phyloP scores from a whole-genome alignment of 805 yeast species.

The Teunomyces cretensis region DNA sequence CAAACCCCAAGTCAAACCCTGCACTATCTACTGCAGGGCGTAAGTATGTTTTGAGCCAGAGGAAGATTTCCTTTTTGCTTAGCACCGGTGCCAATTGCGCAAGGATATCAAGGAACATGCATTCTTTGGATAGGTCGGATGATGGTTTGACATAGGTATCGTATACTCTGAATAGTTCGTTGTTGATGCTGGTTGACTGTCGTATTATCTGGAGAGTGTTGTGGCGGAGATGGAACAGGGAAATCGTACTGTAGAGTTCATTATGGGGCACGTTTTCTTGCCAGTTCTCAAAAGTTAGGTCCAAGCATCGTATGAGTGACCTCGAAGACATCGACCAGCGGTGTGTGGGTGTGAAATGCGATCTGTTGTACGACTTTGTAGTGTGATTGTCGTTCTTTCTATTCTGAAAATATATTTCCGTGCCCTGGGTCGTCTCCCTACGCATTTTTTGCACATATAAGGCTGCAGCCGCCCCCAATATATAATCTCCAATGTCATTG shows the following conservation, averaged over 20 bases:
- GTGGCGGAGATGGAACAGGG: slow-evolving; percentile 24
- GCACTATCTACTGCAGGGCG: slow-evolving; percentile 60
- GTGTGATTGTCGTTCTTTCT: too few relatives aligned
- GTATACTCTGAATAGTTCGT: slow-evolving; percentile 37
- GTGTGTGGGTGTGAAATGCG: neutral
- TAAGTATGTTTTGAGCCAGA: slow-evolving; percentile 52
- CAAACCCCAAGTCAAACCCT: slow-evolving; percentile 45
- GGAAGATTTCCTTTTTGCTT: slow-evolving; percentile 27
- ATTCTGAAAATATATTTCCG: too few relatives aligned
- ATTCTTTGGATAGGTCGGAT: slow-evolving; percentile 31
- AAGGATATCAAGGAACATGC: slow-evolving; percentile 40
- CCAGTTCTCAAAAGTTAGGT: slow-evolving; percentile 24
- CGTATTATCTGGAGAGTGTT: slow-evolving; percentile 30
- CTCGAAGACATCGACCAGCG: slow-evolving; percentile 22
- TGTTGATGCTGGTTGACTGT: slow-evolving; percentile 30
- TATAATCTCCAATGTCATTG: slow-evolving; percentile 2
- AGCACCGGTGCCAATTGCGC: slow-evolving; percentile 31
- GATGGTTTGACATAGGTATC: slow-evolving; percentile 26
- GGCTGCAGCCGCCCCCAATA: too few relatives aligned
- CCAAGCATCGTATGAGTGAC: slow-evolving; percentile 25
- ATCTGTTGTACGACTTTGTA: too few relatives aligned
- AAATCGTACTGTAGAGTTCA: slow-evolving; percentile 5
- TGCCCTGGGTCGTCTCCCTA: too few relatives aligned
- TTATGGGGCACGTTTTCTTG: slow-evolving; percentile 6
- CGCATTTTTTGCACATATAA: neutral